A percentile compares a stretch with the other conserved stretches of the same genome.
Conservation (phyloP, 2,329 filamentous ascomycete species). For the Penicillium occitanis region DNA sequence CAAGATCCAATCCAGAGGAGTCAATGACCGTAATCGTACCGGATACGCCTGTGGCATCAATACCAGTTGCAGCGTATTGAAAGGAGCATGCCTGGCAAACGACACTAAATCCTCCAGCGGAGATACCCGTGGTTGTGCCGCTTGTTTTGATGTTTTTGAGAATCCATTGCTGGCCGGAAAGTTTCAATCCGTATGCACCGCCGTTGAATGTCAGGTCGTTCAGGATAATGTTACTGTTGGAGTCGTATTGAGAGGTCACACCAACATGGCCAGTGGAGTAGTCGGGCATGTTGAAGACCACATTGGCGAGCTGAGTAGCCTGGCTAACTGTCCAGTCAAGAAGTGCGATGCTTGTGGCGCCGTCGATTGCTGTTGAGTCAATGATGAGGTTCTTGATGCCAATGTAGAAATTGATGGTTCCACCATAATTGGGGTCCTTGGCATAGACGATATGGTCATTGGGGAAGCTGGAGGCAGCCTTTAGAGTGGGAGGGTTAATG, state of each 20-base stretch:
- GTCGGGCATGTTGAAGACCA: slow-evolving; percentile 36
- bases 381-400: slow-evolving; percentile 35
- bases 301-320: slow-evolving; percentile 34
- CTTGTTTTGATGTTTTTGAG: slow-evolving; percentile 57
- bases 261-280: slow-evolving; percentile 31
- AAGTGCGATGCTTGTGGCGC: slow-evolving; percentile 26
- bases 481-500: slow-evolving; percentile 31
- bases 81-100: slow-evolving; percentile 32
- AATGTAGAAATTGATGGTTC: slow-evolving; percentile 34
- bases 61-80: slow-evolving; percentile 29
- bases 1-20: slow-evolving; percentile 28
- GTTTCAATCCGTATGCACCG: slow-evolving; percentile 31
- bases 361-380: slow-evolving; percentile 30
- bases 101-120: slow-evolving; percentile 34
- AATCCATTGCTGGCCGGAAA: slow-evolving; percentile 35
- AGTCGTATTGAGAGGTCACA: slow-evolving; percentile 22
- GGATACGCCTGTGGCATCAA: slow-evolving; percentile 32
- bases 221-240: slow-evolving; percentile 22
- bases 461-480: slow-evolving; percentile 28
- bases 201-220: slow-evolving; percentile 27
- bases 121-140: slow-evolving; percentile 58
- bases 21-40: slow-evolving; percentile 34
- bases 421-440: slow-evolving; percentile 24
- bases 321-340: slow-evolving; percentile 40
- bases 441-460: slow-evolving; percentile 33